Base-by-base conservation (phyloP, 164 flowering plant genomes). In the Saururus chinensis region DNA sequence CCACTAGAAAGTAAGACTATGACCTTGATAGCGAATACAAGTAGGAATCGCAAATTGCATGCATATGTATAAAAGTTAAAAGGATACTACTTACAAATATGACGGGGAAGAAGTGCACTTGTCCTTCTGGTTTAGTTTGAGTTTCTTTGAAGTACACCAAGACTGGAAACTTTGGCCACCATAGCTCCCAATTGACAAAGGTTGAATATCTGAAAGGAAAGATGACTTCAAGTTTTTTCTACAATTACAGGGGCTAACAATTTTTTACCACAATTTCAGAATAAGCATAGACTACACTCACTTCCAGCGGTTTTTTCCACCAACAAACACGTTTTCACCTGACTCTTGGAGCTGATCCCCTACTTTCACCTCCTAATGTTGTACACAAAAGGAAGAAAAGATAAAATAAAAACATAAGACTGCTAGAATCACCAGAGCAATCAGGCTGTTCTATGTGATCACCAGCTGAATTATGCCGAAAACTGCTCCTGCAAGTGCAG, bases 281-380 rank as follows among this genome's bases (percentile, higher is more conserved):
- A n/a, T n/a, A n/a, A n/a, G n/a, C n/a, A n/a, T n/a, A n/a, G n/a
- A n/a, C n/a, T n/a, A n/a, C n/a, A 76, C 98, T 83, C 73, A 92
- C 98, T 92, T 92, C 98, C 98, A 92, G 8, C 93, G 88, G 65
- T 92, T 89, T 73, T 89, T 81, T 9, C 98, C 95, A 59, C 98
- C 96, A 40, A 92, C 98, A 67, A 92, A 92, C 20, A 73, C 95
- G 75, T 92, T 92, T 78, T 89, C 92, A 61, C 95, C 96, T 0
- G 98, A 86, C 5, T 89, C 95, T 53, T 81, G 57, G 62, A 87
- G 93, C 68, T 85, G 63, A 1, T 87, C 86, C 64, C 95, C 98
- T 53, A 92, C 73, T 80, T 84, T 87, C 22, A 89, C 98, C 69
- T 89, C 98, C 98, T 92, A 56, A 37, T 17, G 55, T 52, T 19